Base-by-base conservation (phyloP, 208 protist species). In the Spongospora subterranea region DNA sequence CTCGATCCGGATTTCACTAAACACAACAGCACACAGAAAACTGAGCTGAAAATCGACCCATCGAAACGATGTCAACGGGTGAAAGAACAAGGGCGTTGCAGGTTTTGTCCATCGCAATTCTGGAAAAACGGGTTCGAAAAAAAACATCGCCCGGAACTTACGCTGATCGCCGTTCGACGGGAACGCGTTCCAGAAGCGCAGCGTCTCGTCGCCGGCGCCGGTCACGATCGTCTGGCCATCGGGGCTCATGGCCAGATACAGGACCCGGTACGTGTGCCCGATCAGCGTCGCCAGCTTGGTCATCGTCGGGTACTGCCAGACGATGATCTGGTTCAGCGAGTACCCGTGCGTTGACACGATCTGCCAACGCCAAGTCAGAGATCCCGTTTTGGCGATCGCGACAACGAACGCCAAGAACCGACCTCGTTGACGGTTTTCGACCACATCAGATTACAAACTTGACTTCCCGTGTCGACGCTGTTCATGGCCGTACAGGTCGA, bases 171-270 rank as follows among this genome's bases (percentile, higher is more conserved):
- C n/a, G n/a, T n/a, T n/a, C 38, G 45, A 29, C 24, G 92, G 92
- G 91, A 94, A 94, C 17, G 92, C 76, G 54, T 94, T 94, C 92
- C 96, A 97, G 89, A 97, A 99, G 82, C 98, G 96, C 65, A 99
- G 96, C 41, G 97, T 99, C 92, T 99, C 97, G 92, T 99, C 98
- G 32, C 97, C 98, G 0, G 98, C 98, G 0, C 98, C 98, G 1
- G 98, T 99, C 0, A 98, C 97, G 40, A 97, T 93, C 0, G 95
- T 96, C 89, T 96, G 93, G 0, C 96, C 96, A 89, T 96, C 95
- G 0, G 96, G 96, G 0, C 94, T 96, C 64, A 96, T 91, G 0
- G 96, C 90, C 13, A 96, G 91, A 91, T 97, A 96, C 0, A 97
- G 89, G 0, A 97, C 95, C 32, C 95, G 92, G 71, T 82, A 46